Conservation (phyloP, 2,329 filamentous ascomycete genomes). For the Parasarocladium wereldwijsianum region DNA sequence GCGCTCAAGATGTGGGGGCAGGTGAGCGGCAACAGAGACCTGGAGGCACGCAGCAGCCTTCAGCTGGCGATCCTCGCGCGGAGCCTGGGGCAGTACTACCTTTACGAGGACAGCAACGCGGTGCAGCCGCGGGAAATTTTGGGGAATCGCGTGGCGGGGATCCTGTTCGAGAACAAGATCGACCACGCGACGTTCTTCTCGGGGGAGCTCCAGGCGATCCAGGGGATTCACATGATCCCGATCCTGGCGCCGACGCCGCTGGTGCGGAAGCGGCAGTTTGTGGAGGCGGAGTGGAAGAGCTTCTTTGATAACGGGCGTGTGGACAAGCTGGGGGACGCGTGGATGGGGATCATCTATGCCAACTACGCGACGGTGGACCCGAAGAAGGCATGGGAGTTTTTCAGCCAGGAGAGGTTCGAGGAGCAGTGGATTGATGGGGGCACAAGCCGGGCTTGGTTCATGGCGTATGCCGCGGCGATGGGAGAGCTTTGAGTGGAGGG, state of each 20-base stretch:
- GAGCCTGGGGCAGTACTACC: conserved; percentile 65
- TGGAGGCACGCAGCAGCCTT: conserved; percentile 73
- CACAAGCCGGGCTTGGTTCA: conserved; percentile 71
- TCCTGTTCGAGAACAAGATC: conserved; percentile 87
- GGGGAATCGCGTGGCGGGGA: conserved; percentile 58
- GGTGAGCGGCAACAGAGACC: conserved; percentile 56
- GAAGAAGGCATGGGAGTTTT: conserved; percentile 56
- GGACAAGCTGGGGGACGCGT: conserved; percentile 55
- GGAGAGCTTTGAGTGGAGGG: conserved; percentile 1
- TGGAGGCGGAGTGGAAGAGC: conserved; percentile 66
- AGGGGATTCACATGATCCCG: conserved; percentile 75
- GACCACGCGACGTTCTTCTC: conserved; percentile 91
- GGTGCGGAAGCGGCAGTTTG: conserved; percentile 53
- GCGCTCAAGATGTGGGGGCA: conserved; percentile 90
- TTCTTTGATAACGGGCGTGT: conserved; percentile 59
- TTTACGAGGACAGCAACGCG: conserved; percentile 56
- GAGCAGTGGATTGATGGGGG: conserved; percentile 64
- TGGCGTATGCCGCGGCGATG: conserved; percentile 53
- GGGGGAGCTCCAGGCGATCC: conserved; percentile 52
- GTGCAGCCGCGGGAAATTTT: conserved; percentile 63
- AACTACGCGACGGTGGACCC: conserved; percentile 72
- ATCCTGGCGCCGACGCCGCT: conserved; percentile 53
- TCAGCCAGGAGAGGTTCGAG: conserved; percentile 51
- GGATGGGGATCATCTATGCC: conserved; percentile 73
- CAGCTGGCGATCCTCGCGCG: conserved; percentile 70